Base-by-base conservation (phyloP, 768 basidiomycete genomes). In the Pleurotus platypus region DNA sequence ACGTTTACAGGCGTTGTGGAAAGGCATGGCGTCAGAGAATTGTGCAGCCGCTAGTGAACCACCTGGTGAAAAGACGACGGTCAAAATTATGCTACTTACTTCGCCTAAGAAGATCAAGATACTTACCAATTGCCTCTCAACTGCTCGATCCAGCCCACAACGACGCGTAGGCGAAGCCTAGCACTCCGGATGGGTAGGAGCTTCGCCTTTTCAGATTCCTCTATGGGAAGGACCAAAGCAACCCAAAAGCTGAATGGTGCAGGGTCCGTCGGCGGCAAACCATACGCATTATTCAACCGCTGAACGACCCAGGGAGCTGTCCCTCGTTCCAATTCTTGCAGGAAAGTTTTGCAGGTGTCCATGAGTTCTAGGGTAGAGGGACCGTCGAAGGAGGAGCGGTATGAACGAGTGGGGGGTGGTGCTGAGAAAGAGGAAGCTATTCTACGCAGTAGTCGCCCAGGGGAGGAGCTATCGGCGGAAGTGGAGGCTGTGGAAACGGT, bases 221-320 rank as follows among this genome's bases (percentile, higher is more conserved):
- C 92, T 66, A 98, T 92, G 37, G 94, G 90, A 49, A 98, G 83
- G 38, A 96, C 85, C 69, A 84, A 78, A 0, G 90, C 92, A 74
- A 96, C 92, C 90, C 92, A 96, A 70, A 90, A 97, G 35, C 85
- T 84, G 69, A 96, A 94, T 20, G 79, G 73, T 24, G 79, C 79
- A 0, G 86, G 81, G 69, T 93, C 87, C 11, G 71, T 65, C 22
- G 46, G 22, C 20, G 75, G 67, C 4, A 70, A 63, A 2, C 92
- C 92, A 66, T 89, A 90, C 0, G 87, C 85, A 63, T 81, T 82
- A 65, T 90, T 84, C 45, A 97, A 78, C 48, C 92, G 83, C 65
- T 97, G 92, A 2, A 92, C 85, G 37, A 98, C 86, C 95, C 96
- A 98, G 9, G 95, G 96, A 0, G 93, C 91, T 1, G 85, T 86